Evolutionary conservation across 1,139 yeast genomes (phyloP), one percentile per base, ranked within the genome.

Genomic region (Candida albicans): DNA sequence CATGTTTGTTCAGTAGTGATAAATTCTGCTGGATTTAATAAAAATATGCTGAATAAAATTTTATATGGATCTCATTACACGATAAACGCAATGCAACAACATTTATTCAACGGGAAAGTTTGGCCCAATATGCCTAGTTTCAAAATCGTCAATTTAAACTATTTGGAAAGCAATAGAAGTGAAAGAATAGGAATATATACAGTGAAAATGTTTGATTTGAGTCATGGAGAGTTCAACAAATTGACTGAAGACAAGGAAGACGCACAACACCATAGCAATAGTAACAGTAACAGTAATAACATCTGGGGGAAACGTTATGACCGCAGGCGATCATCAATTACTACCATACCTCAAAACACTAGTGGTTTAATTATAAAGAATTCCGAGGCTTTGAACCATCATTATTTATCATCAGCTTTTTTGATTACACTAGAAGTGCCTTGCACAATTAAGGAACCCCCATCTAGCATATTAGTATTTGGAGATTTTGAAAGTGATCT

Each of bases 401-500:
- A 49, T 31, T 73, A 72, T 49, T 48, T 56, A 28, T 65, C 73
- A 14, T 75, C 84, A 14, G 82, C 84, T 9, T 84, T 70, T 56
- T 62, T 83, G 24, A 59, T 84, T 29, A 55, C 66, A 27, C 29
- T 27, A n/a, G 32, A n/a, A 67, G 77, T 56, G 46, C 53, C 2
- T 67, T 18, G 22, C 67, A n/a, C 62, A 66, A 28, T 42, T 12
- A 8, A 7, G 18, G 27, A 15, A 30, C 5, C 15, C 9, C 12
- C n/a, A 9, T 26, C 40, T 2, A 32, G 22, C 2, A 32, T 87
- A 5, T 59, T 87, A 13, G 63, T 85, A 4, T 88, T 87, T 71
- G 96, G 96, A 1, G 96, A 88, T 59, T 81, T 87, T 41, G 96
- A 88, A 59, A 77, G 87, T 36, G 95, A 87, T 58, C 33, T 57